Evolutionary conservation across 2,329 filamentous ascomycete species (phyloP), one percentile per base, ranked within the genome.

Genomic region (Apiospora marii): DNA sequence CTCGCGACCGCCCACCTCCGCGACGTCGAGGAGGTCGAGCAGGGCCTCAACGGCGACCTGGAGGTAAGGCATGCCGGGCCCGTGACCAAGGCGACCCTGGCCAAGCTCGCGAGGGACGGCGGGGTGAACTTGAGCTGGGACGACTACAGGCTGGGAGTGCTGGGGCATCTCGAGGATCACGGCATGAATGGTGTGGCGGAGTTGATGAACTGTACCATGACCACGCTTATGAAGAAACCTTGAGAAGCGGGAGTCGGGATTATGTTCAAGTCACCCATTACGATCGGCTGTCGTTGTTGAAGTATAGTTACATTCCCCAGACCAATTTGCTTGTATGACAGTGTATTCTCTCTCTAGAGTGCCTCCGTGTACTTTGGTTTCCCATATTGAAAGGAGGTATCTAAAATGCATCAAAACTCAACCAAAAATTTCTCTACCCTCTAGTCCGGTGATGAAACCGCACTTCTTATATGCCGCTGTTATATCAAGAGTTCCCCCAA

Each of bases 161-260:
- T 97, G 72, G 86, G 87, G 69, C 90, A 91, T 82, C 82, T 97
- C 74, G 91, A 92, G 73, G 84, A 83, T 7, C 87, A 87, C 70
- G 92, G 92, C 0, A 86, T 93, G 67, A 83, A 81, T 14, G 94
- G 94, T 0, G 86, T 96, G 43, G 88, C 89, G 22, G 87, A 92
- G 74, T 82, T 97, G 77, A 92, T 97, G 87, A 93, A 93, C 81
- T 94, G 91, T 77, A 95, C 93, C 1, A 94, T 96, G 89, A 94
- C 92, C 80, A 90, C 92, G 69, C 82, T 96, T 76, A 91, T 90
- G 82, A 88, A 85, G 73, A 82, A 83, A 46, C 83, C 76, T 30
- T 77, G 22, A 46, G 53, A 61, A 27, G 41, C 7, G 41, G 13
- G 7, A 12, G 19, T n/a, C 8, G 27, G 14, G 14, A 3, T 22